Evolutionary conservation across 2,329 filamentous ascomycete species (phyloP).

Genomic region (Aureobasidium sp.): DNA sequence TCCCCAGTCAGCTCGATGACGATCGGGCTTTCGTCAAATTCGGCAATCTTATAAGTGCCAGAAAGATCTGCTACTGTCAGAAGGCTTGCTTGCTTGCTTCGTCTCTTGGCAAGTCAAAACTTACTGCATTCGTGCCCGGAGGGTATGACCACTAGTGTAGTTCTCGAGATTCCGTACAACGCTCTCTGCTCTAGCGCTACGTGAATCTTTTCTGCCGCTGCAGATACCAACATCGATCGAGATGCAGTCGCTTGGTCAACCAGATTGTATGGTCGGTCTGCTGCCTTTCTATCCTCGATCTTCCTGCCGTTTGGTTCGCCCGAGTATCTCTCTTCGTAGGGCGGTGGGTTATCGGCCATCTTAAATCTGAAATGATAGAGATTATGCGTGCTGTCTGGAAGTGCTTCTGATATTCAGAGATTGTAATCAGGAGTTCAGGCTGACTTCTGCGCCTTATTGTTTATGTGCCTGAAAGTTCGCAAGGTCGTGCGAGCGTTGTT

Average conservation of each 20-base stretch:
- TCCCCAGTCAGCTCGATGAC: slow-evolving; percentile 24
- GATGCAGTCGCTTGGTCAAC: slow-evolving; percentile 24
- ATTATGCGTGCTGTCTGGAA: not conserved
- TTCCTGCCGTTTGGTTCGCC: not conserved
- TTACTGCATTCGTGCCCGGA: slow-evolving; percentile 25
- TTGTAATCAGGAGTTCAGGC: not conserved
- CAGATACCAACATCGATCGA: slow-evolving; percentile 26
- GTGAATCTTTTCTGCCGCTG: slow-evolving; percentile 18
- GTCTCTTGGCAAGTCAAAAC: not conserved
- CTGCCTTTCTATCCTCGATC: slow-evolving; percentile 5
- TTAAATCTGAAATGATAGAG: not conserved
- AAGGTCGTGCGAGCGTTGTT: not conserved
- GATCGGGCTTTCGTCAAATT: slow-evolving; percentile 14
- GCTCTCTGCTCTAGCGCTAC: slow-evolving; percentile 18
- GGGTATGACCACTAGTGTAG: slow-evolving; percentile 25
- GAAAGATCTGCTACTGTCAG: slow-evolving; percentile 11
- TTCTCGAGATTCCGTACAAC: slow-evolving; percentile 22
- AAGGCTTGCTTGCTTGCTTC: not conserved
- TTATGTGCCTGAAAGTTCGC: not conserved
- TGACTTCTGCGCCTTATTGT: not conserved
- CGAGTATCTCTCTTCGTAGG: slow-evolving; percentile 23
- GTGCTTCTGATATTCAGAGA: not conserved
- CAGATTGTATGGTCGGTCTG: slow-evolving; percentile 22
- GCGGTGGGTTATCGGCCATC: slow-evolving; percentile 19
- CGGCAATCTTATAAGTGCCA: slow-evolving; percentile 11